Evolutionary conservation across 805 yeast species (phyloP).

Genomic region (Cyberlindnera euphorbiae): DNA sequence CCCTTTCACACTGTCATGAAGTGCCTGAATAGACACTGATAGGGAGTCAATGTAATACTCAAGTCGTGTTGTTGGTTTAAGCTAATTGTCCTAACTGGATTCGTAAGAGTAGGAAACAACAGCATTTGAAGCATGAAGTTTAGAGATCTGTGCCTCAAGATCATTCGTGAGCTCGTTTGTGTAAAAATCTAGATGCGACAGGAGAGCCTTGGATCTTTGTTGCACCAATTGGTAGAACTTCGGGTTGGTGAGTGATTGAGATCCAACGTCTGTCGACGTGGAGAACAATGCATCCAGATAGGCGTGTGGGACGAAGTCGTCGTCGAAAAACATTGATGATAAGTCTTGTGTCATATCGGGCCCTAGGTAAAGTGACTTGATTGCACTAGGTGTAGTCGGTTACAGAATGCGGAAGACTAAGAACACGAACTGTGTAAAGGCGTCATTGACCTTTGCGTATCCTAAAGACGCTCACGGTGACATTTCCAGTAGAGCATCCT

Average conservation of each 20-base stretch:
- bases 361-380: too few species aligned
- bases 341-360: constrained; percentile 34
- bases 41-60: constrained; percentile 64
- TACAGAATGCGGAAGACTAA: too few species aligned
- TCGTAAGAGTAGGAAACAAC: constrained; percentile 38
- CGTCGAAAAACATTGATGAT: constrained; percentile 64
- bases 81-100: constrained; percentile 22
- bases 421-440: too few species aligned
- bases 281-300: constrained; percentile 57
- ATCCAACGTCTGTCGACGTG: constrained; percentile 3
- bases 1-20: constrained; percentile 42
- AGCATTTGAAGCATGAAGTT: constrained; percentile 47
- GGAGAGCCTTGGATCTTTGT: constrained; percentile 43
- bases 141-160: constrained; percentile 45
- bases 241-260: constrained; percentile 17
- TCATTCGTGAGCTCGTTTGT: constrained; percentile 54
- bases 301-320: constrained; percentile 57
- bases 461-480: too few species aligned
- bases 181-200: constrained; percentile 58
- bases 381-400: too few species aligned
- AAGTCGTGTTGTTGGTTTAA: constrained; percentile 47
- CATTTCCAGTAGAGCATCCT: too few species aligned
- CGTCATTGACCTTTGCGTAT: too few species aligned
- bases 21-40: constrained; percentile 50
- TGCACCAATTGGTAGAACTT: constrained; percentile 38